phyloP scores from a whole-genome alignment of 495 filamentous ascomycete species.

The Tuber indicum region DNA sequence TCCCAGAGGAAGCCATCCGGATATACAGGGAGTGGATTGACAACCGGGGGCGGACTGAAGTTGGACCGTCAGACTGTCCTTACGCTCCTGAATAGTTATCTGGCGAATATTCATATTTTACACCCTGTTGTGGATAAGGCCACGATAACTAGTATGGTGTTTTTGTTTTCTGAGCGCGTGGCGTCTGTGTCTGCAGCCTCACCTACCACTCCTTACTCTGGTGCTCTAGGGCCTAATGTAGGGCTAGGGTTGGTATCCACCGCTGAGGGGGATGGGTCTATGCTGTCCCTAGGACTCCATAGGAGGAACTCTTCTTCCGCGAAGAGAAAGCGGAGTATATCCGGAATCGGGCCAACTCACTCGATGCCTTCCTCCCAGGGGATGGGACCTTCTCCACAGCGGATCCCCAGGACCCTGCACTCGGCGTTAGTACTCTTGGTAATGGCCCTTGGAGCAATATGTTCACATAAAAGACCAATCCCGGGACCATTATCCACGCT shows the following conservation, averaged over 20 bases:
- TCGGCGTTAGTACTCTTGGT: slow-evolving; percentile 76
- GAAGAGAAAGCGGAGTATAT: slow-evolving; percentile 40
- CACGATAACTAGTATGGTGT: slow-evolving; percentile 48
- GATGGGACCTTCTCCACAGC: slow-evolving; percentile 15
- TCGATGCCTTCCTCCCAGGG: slow-evolving; percentile 21
- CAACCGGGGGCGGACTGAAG: slow-evolving; percentile 55
- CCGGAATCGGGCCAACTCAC: slow-evolving; percentile 26
- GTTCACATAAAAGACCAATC: slow-evolving; percentile 47
- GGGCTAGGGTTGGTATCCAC: slow-evolving; percentile 29
- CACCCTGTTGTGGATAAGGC: slow-evolving; percentile 73
- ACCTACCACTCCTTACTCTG: slow-evolving; percentile 31
- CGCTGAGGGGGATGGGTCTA: slow-evolving; percentile 32
- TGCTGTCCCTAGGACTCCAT: slow-evolving; percentile 24
- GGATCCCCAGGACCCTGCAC: slow-evolving; percentile 48
- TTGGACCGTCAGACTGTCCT: slow-evolving; percentile 57
- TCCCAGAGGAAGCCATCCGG: slow-evolving; percentile 10
- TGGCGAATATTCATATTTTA: slow-evolving; percentile 74
- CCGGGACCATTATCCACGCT: slow-evolving; percentile 35
- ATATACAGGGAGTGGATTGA: slow-evolving; percentile 26
- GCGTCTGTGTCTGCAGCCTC: slow-evolving; percentile 21
- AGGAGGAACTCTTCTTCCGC: slow-evolving; percentile 33
- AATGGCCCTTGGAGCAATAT: slow-evolving; percentile 80
- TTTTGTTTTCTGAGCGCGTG: slow-evolving; percentile 48
- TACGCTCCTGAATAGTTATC: slow-evolving; percentile 62
- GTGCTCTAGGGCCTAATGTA: slow-evolving; percentile 21